These are phyloP conservation scores for Fraxinus albicans DNA, from an alignment of 305 asterid genomes.

Conservation along the genomic window DNA sequence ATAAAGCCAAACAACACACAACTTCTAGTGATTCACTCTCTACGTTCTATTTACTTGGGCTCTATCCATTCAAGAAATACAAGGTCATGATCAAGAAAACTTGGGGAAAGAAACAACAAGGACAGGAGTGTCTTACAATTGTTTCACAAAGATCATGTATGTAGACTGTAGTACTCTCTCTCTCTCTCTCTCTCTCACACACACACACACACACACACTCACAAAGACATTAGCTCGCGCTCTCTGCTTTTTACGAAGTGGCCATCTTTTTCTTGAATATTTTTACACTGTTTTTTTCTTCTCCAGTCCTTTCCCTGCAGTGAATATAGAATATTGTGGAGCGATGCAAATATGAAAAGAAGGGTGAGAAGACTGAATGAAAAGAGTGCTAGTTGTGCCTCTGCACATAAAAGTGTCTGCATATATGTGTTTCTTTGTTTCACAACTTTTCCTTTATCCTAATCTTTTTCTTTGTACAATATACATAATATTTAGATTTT, in stretches of 20 bases:
- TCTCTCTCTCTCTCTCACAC: neutral
- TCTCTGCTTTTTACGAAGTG: conserved; percentile 23
- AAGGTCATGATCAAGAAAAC: neutral
- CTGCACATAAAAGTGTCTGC: conserved; percentile 32
- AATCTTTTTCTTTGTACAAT: neutral
- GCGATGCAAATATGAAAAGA: neutral
- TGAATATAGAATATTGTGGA: conserved; percentile 7
- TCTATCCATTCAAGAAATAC: neutral
- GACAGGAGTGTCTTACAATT: neutral
- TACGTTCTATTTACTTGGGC: neutral
- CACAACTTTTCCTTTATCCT: conserved; percentile 7
- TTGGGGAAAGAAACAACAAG: neutral
- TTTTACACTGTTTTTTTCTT: conserved; percentile 34
- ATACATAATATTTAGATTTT: neutral
- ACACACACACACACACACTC: conserved; percentile 2
- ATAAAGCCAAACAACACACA: neutral
- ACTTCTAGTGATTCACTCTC: neutral
- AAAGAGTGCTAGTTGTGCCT: conserved; percentile 27
- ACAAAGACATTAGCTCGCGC: neutral
- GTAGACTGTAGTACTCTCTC: neutral
- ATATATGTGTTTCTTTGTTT: conserved; percentile 24
- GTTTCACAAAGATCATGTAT: neutral
- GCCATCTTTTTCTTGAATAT: conserved; percentile 40
- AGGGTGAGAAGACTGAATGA: conserved; percentile 18
- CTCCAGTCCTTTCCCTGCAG: conserved; percentile 20